Evolutionary conservation across 2,329 filamentous ascomycete species (phyloP).

Genomic region (Aspergillus transmontanensis): DNA sequence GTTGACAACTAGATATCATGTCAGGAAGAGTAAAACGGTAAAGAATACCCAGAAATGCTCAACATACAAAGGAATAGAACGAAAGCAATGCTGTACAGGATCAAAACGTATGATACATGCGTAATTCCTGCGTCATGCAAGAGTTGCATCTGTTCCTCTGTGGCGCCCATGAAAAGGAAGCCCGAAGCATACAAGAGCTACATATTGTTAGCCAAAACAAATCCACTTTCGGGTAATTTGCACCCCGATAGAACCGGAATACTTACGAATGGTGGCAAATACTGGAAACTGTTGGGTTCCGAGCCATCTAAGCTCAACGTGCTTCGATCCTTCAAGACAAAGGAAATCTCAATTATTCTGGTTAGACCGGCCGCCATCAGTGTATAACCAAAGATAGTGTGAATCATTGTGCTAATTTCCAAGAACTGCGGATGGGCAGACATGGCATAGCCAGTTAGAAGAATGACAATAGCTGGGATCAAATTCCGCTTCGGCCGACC

Average conservation of each 20-base stretch:
- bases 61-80: slow-evolving; percentile 77
- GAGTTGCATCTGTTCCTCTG: slow-evolving; percentile 90
- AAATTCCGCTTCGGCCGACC: slow-evolving; percentile 90
- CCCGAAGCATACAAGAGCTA: slow-evolving; percentile 89
- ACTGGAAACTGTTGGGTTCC: slow-evolving; percentile 73
- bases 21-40: slow-evolving; percentile 15
- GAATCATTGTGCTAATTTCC: slow-evolving; percentile 82
- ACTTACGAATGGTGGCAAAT: slow-evolving; percentile 70
- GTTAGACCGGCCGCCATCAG: slow-evolving; percentile 86
- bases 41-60: slow-evolving; percentile 24
- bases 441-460: slow-evolving; percentile 96
- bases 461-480: slow-evolving; percentile 85
- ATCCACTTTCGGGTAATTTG: not conserved
- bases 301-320: slow-evolving; percentile 67
- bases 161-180: slow-evolving; percentile 96
- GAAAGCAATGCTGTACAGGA: slow-evolving; percentile 88
- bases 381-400: slow-evolving; percentile 89
- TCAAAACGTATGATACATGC: slow-evolving; percentile 88
- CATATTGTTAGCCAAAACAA: slow-evolving; percentile 26
- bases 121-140: slow-evolving; percentile 74
- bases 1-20: slow-evolving; percentile 63
- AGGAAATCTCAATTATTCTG: slow-evolving; percentile 87
- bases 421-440: slow-evolving; percentile 84
- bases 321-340: slow-evolving; percentile 75
- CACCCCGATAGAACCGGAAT: not conserved